Conservation (phyloP, 1,139 yeast genomes). For the Scheffersomyces quercinus region DNA sequence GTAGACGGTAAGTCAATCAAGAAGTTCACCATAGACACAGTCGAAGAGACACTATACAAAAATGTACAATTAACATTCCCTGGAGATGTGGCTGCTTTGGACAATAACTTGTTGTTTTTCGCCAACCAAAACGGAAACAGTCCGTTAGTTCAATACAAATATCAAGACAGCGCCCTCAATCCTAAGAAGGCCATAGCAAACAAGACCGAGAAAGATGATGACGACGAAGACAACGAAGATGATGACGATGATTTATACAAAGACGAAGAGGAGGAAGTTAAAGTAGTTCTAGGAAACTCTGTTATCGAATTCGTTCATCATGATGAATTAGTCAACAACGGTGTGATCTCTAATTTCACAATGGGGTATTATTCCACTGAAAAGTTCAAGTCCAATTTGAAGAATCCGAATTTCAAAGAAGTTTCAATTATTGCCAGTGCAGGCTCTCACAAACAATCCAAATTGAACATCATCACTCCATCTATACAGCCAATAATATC, state of each 20-base stretch:
- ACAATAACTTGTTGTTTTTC: constrained; percentile 36
- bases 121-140: constrained; percentile 38
- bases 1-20: constrained; percentile 50
- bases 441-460: constrained; percentile 60
- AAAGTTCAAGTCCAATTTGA: constrained; percentile 56
- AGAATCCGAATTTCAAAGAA: constrained; percentile 68
- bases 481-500: constrained; percentile 65
- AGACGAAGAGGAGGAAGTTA: constrained; percentile 19
- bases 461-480: constrained; percentile 62
- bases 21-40: constrained; percentile 30
- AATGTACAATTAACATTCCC: constrained; percentile 28
- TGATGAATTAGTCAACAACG: constrained; percentile 65
- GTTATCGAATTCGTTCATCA: constrained; percentile 41
- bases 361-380: constrained; percentile 63
- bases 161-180: constrained; percentile 16
- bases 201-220: constrained; percentile 10
- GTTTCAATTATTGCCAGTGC: constrained; percentile 68
- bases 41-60: constrained; percentile 22
- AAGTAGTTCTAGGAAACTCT: constrained; percentile 26
- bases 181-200: constrained; percentile 4
- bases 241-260: constrained; percentile 30
- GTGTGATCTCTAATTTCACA: constrained; percentile 74
- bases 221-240: constrained; percentile 28
- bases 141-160: constrained; percentile 33
- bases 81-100: constrained; percentile 35